Evolutionary conservation across 2,329 filamentous ascomycete species (phyloP).

Genomic region (Scedosporium boydii): DNA sequence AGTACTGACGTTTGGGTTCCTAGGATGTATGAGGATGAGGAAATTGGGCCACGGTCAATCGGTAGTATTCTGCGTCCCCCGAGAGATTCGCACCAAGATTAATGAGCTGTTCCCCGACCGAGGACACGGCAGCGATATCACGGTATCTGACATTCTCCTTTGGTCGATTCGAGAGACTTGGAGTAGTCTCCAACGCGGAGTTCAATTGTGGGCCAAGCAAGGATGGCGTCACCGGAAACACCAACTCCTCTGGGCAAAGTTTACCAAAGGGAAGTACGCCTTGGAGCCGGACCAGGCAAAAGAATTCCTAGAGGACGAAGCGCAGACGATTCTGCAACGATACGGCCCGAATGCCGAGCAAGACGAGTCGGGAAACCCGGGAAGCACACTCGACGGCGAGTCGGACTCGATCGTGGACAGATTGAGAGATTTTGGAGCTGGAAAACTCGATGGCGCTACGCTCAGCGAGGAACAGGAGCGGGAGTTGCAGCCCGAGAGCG

Average conservation of each 20-base stretch:
- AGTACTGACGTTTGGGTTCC: conserved; percentile 7
- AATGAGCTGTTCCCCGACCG: conserved; percentile 10
- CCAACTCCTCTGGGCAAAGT: conserved; percentile 21
- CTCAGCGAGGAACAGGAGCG: conserved; percentile 60
- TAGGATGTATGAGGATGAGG: conserved; percentile 63
- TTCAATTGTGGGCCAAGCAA: conserved; percentile 53
- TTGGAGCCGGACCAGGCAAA: conserved; percentile 22
- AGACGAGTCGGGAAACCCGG: not conserved
- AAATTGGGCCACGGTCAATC: conserved; percentile 59
- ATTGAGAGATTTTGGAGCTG: not conserved
- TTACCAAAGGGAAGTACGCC: not conserved
- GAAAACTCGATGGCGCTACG: conserved; percentile 15
- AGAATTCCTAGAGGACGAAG: conserved; percentile 46
- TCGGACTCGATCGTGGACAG: not conserved
- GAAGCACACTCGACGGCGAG: not conserved
- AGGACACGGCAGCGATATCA: conserved; percentile 21
- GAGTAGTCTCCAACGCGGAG: conserved; percentile 33
- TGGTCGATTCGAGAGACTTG: conserved; percentile 54
- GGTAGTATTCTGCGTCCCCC: conserved; percentile 48
- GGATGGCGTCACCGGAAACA: conserved; percentile 40
- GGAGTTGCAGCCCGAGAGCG: conserved; percentile 55
- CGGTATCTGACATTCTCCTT: conserved; percentile 42
- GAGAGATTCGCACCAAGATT: conserved; percentile 51
- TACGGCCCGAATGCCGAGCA: conserved; percentile 30
- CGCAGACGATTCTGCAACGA: conserved; percentile 37